These are phyloP conservation scores for Plasmodium coatneyi DNA, from an alignment of 169 alveolate species.

Conservation along the genomic window DNA sequence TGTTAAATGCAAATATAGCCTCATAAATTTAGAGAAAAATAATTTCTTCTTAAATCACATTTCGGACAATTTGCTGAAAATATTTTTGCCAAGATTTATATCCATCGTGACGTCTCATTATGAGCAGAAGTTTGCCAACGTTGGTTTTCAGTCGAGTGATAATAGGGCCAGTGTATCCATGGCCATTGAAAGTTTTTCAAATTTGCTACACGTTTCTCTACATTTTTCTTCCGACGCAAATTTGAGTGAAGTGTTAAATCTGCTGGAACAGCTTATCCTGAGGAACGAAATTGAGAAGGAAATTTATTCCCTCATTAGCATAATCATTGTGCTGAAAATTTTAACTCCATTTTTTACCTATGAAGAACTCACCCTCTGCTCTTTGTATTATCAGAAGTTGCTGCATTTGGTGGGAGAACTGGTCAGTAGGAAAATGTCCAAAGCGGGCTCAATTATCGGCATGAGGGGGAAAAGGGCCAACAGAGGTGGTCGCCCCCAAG, in stretches of 20 bases:
- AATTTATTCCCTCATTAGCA: constrained; percentile 41
- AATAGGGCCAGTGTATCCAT: constrained; percentile 2
- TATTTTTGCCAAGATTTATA: constrained; percentile 57
- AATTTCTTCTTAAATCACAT: constrained; percentile 48
- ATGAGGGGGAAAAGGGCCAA: not conserved
- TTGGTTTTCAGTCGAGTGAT: not conserved
- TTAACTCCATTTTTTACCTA: constrained; percentile 50
- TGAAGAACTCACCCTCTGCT: constrained; percentile 35
- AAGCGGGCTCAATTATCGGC: not conserved
- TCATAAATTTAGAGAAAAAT: constrained; percentile 51
- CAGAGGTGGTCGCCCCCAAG: not conserved
- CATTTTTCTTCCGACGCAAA: constrained; percentile 34
- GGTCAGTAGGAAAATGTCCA: not conserved
- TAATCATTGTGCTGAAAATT: constrained; percentile 44
- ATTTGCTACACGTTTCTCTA: constrained; percentile 29
- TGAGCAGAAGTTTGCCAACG: constrained; percentile 19
- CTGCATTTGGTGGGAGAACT: not conserved
- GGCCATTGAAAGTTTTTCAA: constrained; percentile 22
- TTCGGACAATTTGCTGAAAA: constrained; percentile 58
- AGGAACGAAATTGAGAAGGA: constrained; percentile 58
- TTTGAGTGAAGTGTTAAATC: constrained; percentile 29
- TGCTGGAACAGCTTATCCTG: constrained; percentile 31
- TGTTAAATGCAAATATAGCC: constrained; percentile 48
- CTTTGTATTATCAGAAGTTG: constrained; percentile 22
- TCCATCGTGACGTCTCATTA: constrained; percentile 5